Conservation (phyloP, 306 rosid genomes). For the Canavalia ensiformis region DNA sequence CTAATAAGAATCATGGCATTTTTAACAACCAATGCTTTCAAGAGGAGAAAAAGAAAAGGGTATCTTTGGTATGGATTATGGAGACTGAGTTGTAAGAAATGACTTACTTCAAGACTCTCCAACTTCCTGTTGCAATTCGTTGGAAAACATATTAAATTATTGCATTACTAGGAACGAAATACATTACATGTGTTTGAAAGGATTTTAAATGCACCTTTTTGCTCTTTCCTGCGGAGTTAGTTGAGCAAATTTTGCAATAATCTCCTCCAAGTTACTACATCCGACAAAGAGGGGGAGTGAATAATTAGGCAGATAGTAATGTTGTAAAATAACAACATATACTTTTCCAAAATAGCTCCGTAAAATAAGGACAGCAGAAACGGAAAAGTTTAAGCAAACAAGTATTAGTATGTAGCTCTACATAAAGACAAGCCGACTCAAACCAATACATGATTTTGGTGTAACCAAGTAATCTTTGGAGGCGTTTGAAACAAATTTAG, state of each 20-base stretch:
- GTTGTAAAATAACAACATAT: neutral
- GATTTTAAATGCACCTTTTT: slow-evolving; percentile 63
- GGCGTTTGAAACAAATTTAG: no score
- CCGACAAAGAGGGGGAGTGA: slow-evolving; percentile 20
- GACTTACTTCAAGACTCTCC: slow-evolving; percentile 89
- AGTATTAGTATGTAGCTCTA: no score
- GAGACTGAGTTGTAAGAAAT: slow-evolving; percentile 39
- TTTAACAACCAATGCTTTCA: neutral
- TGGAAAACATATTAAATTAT: slow-evolving; percentile 41
- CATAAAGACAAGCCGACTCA: no score
- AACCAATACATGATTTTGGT: no score
- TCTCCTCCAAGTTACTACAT: slow-evolving; percentile 72
- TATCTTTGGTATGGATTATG: neutral
- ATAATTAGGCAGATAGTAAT: slow-evolving; percentile 1
- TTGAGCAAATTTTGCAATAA: slow-evolving; percentile 82
- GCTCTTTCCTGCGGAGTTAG: slow-evolving; percentile 85
- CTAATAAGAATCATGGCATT: slow-evolving; percentile 24
- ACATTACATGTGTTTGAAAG: neutral
- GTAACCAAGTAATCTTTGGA: no score
- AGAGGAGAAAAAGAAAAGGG: neutral
- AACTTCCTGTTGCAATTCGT: slow-evolving; percentile 75
- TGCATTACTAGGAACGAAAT: slow-evolving; percentile 9
- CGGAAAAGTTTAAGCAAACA: neutral
- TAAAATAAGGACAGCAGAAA: slow-evolving; percentile 2
- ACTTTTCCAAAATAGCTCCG: neutral